Evolutionary conservation across 1,139 yeast genomes (phyloP).

Genomic region (Taiozyma sp.): DNA sequence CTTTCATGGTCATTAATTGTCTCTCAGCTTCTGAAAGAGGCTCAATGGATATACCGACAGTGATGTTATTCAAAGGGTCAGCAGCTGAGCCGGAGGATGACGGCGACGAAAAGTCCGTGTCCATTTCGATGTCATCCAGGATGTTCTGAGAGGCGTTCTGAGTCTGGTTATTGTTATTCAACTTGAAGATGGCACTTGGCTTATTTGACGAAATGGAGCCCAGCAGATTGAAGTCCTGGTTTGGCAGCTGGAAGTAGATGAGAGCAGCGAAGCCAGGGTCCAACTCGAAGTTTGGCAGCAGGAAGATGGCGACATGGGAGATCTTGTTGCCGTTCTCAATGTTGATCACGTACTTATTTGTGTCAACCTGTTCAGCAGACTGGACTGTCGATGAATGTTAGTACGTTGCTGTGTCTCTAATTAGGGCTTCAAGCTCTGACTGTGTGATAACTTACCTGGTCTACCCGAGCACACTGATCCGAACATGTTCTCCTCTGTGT

Average conservation of each 20-base stretch:
- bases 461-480: slow-evolving; percentile 57
- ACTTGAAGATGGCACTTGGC: slow-evolving; percentile 88
- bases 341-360: slow-evolving; percentile 55
- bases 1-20: slow-evolving; percentile 37
- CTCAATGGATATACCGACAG: slow-evolving; percentile 88
- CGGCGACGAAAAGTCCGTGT: slow-evolving; percentile 16
- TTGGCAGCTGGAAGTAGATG: slow-evolving; percentile 84
- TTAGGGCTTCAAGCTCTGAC: too few species aligned
- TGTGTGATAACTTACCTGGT: slow-evolving; percentile 27
- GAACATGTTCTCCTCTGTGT: slow-evolving; percentile 32
- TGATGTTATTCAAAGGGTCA: slow-evolving; percentile 30
- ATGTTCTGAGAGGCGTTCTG: slow-evolving; percentile 18
- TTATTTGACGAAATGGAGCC: slow-evolving; percentile 73
- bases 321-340: slow-evolving; percentile 59
- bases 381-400: slow-evolving; percentile 27
- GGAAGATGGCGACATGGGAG: slow-evolving; percentile 71
- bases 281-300: slow-evolving; percentile 62
- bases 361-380: slow-evolving; percentile 58
- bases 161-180: slow-evolving; percentile 41
- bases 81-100: slow-evolving; percentile 22
- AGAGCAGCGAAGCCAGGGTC: slow-evolving; percentile 76
- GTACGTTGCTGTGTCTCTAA: not conserved
- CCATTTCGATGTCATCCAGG: slow-evolving; percentile 38
- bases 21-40: slow-evolving; percentile 58
- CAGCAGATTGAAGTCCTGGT: slow-evolving; percentile 67